Base-by-base conservation (phyloP, 345 rosid genomes). In the Eucalyptus caleyi region DNA sequence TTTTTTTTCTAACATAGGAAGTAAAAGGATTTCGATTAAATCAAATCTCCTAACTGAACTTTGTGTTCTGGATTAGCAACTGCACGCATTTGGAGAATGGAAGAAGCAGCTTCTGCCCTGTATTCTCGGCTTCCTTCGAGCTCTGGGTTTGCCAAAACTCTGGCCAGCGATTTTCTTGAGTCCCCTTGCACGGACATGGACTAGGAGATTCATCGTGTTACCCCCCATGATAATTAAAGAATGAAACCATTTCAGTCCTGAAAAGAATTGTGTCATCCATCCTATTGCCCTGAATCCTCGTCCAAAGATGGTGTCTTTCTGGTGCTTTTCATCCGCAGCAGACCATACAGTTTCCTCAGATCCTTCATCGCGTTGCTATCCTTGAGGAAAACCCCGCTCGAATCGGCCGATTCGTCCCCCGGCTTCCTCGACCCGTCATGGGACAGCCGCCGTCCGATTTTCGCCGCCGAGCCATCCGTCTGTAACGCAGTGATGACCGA, bases 401-500 rank as follows among this genome's bases (percentile, higher is more conserved):
- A 51, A 23, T 90, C 89, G 5, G 37, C 42, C 32, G 87, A 82
- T 27, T 34, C 51, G 7, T 87, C 88, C 67, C 67, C 47, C 50
- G 49, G 47, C 88, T 60, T 50, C 60, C 88, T 59, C 67, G n/a
- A 26, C 49, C 60, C 51, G 6, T 86, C 80, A 16, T 56, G 80
- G 50, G 27, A 45, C 30, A 87, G 27, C 89, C 88, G 87, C 87
- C 72, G 87, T 47, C 93, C 91, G 24, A 88, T 69, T 54, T 56
- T 86, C 6, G 42, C 72, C 0, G 85, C 72, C 2, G 88, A 65
- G 44, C 89, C 89, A 45, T 93, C 82, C n/a, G 90, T 86, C 47
- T 93, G 93, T 67, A 93, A 87, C 5, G 94, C 95, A 8, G 91
- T 90, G 59, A 94, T 91, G 50, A 94, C 95, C 27, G 93, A 88